Percentiles rank a stretch among this genome's conserved stretches.
phyloP scores from a whole-genome alignment of 306 rosid species.

The Glycine latifolia region DNA sequence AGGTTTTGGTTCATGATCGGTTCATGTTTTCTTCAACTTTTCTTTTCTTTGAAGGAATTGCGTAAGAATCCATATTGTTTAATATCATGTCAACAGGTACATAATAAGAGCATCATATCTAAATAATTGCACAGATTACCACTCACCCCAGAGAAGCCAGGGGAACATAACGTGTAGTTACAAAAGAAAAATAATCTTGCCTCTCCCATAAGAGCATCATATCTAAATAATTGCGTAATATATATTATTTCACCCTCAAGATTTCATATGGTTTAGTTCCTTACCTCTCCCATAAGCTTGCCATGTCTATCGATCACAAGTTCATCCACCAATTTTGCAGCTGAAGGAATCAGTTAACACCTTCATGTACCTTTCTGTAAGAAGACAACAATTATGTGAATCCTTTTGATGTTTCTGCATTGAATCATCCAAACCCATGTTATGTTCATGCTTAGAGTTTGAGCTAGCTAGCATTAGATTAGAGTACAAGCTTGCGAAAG shows the following conservation, averaged over 20 bases:
- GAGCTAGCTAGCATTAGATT: slow-evolving; percentile 37
- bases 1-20: neutral
- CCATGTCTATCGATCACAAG: neutral
- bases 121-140: neutral
- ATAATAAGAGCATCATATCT: neutral
- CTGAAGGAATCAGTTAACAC: slow-evolving; percentile 30
- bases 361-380: slow-evolving; percentile 25
- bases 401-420: slow-evolving; percentile 8
- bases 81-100: neutral
- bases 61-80: neutral
- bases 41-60: neutral
- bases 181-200: neutral
- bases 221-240: too few relatives aligned
- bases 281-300: neutral
- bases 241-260: neutral
- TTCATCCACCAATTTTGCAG: slow-evolving; percentile 44
- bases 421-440: slow-evolving; percentile 11
- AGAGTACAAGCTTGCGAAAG: slow-evolving; percentile 41
- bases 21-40: neutral
- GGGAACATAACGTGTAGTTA: neutral
- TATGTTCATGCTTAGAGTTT: slow-evolving; percentile 38
- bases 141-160: neutral
- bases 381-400: slow-evolving; percentile 25
- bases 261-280: neutral
- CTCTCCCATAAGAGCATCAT: too few relatives aligned